Conservation (phyloP, 345 rosid genomes). For the Hibiscus syriacus region DNA sequence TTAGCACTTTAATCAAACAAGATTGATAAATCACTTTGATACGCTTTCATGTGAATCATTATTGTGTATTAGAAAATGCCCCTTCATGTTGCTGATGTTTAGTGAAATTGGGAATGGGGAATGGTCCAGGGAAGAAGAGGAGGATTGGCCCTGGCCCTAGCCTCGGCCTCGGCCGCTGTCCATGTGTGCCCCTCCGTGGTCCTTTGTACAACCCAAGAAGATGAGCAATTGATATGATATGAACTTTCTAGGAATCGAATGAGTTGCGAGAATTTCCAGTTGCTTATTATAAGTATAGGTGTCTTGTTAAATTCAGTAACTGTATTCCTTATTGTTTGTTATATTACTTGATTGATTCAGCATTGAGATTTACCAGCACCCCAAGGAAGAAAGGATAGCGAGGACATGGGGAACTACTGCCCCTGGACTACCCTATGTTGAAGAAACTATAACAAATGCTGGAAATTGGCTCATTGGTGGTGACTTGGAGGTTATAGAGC, state of each 20-base stretch:
- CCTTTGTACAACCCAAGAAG: too few relatives aligned
- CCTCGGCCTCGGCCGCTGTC: background rate
- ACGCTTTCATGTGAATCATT: background rate
- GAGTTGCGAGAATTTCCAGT: background rate
- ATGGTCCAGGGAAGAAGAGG: background rate
- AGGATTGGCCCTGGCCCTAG: background rate
- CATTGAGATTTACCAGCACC: slow-evolving; percentile 92
- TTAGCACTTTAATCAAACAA: background rate
- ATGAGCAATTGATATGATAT: background rate
- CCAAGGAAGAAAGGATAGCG: slow-evolving; percentile 93
- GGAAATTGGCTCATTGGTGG: slow-evolving; percentile 98
- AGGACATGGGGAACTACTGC: slow-evolving; percentile 98
- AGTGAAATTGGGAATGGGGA: background rate
- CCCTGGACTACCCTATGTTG: slow-evolving; percentile 84
- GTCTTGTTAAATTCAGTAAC: background rate
- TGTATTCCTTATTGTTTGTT: slow-evolving; percentile 7
- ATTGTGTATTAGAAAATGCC: background rate
- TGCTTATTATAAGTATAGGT: background rate
- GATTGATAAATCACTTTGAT: background rate
- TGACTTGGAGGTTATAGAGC: slow-evolving; percentile 84
- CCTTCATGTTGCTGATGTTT: background rate
- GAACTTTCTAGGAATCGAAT: background rate
- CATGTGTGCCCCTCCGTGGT: background rate
- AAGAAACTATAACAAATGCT: slow-evolving; percentile 59
- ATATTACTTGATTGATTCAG: slow-evolving; percentile 30